Evolutionary conservation across 768 basidiomycete genomes (phyloP).

Genomic region (Pleurotus ostreatus): DNA sequence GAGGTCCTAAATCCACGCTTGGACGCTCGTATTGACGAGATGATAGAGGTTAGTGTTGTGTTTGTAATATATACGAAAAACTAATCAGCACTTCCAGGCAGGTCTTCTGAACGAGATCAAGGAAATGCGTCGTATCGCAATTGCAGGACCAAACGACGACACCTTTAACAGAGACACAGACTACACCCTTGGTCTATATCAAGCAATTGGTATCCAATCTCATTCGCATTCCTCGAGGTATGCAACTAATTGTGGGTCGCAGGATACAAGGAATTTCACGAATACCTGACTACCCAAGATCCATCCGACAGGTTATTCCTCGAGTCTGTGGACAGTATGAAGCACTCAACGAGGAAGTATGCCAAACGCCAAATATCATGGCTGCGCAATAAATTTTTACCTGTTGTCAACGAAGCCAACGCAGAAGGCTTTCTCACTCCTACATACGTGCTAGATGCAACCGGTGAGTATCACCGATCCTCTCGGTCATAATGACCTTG

Average conservation of each 20-base stretch:
- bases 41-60: constrained; percentile 65
- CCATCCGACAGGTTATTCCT: constrained; percentile 39
- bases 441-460: constrained; percentile 64
- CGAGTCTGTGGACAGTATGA: constrained; percentile 73
- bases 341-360: constrained; percentile 84
- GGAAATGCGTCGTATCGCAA: constrained; percentile 38
- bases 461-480: constrained; percentile 34
- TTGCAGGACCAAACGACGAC: background rate
- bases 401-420: constrained; percentile 55
- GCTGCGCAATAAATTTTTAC: constrained; percentile 88
- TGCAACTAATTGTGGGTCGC: constrained; percentile 3
- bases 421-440: constrained; percentile 26
- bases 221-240: background rate
- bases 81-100: constrained; percentile 34
- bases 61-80: no score
- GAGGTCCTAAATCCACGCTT: constrained; percentile 61
- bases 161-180: constrained; percentile 28
- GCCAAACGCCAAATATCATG: constrained; percentile 89
- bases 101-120: constrained; percentile 81
- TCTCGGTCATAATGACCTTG: background rate
- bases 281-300: constrained; percentile 48
- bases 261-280: constrained; percentile 93
- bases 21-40: constrained; percentile 78
- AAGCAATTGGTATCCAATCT: constrained; percentile 72
- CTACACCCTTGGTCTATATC: constrained; percentile 85